Conservation (phyloP, 495 filamentous ascomycete genomes). For the Hypoxylon intermedium region DNA sequence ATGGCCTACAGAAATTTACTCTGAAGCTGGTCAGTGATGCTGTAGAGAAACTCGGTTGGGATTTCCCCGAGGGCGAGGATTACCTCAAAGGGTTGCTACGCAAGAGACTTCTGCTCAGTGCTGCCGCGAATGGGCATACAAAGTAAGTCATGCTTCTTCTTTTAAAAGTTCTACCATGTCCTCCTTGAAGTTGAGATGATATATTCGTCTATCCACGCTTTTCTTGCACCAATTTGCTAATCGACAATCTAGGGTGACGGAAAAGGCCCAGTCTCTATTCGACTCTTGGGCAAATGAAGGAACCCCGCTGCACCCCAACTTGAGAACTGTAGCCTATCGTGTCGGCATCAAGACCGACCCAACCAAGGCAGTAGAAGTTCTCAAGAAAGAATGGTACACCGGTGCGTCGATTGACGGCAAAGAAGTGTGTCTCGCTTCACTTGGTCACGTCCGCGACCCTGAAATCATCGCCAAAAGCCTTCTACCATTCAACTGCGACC, state of each 20-base stretch:
- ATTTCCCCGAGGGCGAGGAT: slow-evolving; percentile 75
- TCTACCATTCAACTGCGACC: slow-evolving; percentile 80
- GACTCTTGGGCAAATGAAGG: slow-evolving; percentile 71
- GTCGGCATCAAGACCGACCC: slow-evolving; percentile 75
- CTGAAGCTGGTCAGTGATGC: slow-evolving; percentile 73
- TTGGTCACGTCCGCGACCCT: slow-evolving; percentile 75
- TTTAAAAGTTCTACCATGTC: slow-evolving; percentile 31
- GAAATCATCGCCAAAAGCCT: slow-evolving; percentile 74
- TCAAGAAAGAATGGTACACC: slow-evolving; percentile 81
- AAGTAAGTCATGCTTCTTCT: slow-evolving; percentile 63
- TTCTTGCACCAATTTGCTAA: slow-evolving; percentile 11
- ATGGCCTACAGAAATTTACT: slow-evolving; percentile 75
- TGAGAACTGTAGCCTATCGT: slow-evolving; percentile 80
- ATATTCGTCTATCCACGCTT: too few species aligned
- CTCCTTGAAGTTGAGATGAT: too few species aligned
- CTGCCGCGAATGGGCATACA: slow-evolving; percentile 75
- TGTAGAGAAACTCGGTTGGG: slow-evolving; percentile 84
- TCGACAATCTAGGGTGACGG: slow-evolving; percentile 58
- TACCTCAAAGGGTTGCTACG: slow-evolving; percentile 82
- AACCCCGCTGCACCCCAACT: slow-evolving; percentile 76
- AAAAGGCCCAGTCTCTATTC: slow-evolving; percentile 78
- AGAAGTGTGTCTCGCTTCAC: slow-evolving; percentile 77
- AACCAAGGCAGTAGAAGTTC: slow-evolving; percentile 66
- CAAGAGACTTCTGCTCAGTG: slow-evolving; percentile 76
- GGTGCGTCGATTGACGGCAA: slow-evolving; percentile 88